These are phyloP conservation scores for Hypoxylon fuscum DNA, from an alignment of 495 filamentous ascomycete genomes.

Conservation along the genomic window DNA sequence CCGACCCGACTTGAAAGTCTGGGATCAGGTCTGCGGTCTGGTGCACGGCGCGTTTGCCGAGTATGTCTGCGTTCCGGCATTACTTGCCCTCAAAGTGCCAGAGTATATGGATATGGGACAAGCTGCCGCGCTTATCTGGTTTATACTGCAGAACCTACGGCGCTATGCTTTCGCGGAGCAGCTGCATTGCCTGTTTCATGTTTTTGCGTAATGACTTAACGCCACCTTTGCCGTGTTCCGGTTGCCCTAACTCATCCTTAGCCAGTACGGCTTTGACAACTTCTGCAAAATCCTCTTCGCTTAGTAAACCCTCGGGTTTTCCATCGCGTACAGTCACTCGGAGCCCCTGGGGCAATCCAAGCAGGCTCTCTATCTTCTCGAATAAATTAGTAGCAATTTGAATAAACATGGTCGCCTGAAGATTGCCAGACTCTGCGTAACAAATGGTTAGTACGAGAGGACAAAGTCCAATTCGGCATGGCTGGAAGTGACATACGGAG, in stretches of 20 bases:
- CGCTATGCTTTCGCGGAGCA: constrained; percentile 26
- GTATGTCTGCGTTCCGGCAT: too few relatives aligned
- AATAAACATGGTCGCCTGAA: constrained; percentile 35
- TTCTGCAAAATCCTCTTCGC: constrained; percentile 14
- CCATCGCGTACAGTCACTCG: constrained; percentile 8
- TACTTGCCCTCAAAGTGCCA: too few relatives aligned
- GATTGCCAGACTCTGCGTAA: constrained; percentile 33
- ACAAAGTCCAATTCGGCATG: too few relatives aligned
- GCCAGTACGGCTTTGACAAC: constrained; percentile 14
- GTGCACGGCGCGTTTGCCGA: too few relatives aligned
- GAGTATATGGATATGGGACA: too few relatives aligned
- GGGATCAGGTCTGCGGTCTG: too few relatives aligned
- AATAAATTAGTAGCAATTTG: constrained; percentile 34
- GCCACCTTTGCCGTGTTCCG: constrained; percentile 34
- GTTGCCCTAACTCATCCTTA: constrained; percentile 24
- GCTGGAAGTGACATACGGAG: constrained; percentile 27
- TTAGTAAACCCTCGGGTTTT: constrained; percentile 14
- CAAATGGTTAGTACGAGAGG: too few relatives aligned
- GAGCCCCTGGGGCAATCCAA: constrained; percentile 35
- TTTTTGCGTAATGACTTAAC: constrained; percentile 26
- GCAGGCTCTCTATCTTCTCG: constrained; percentile 28
- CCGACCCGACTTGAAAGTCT: too few relatives aligned
- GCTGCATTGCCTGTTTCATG: constrained; percentile 17
- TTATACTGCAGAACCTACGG: too few relatives aligned
- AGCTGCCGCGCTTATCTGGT: too few relatives aligned